Conservation (phyloP, 2,329 filamentous ascomycete genomes). For the Mycogone perniciosa region DNA sequence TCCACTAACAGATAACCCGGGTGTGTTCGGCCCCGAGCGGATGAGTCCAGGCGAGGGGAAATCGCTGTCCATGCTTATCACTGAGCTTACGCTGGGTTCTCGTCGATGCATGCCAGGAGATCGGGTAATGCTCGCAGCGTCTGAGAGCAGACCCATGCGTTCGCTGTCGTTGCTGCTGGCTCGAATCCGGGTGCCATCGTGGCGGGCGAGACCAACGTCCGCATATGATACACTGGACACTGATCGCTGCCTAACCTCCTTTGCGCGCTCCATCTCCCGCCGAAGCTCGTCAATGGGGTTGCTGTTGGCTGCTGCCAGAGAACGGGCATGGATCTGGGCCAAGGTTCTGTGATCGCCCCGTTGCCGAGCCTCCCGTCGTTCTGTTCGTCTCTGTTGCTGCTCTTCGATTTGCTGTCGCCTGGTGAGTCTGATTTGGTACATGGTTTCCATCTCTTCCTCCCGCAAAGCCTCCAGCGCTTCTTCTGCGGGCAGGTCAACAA, state of each 20-base stretch:
- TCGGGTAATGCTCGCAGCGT: conserved; percentile 57
- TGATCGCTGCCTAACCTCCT: conserved; percentile 55
- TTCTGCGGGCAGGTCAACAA: conserved; percentile 74
- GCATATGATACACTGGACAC: conserved; percentile 73
- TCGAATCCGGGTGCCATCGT: conserved; percentile 69
- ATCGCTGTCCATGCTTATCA: conserved; percentile 47
- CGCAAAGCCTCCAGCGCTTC: conserved; percentile 74
- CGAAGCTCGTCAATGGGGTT: conserved; percentile 56
- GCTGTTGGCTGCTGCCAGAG: conserved; percentile 40
- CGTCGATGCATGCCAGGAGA: conserved; percentile 36
- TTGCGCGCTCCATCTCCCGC: conserved; percentile 48
- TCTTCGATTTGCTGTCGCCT: conserved; percentile 70
- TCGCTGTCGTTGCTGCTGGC: conserved; percentile 70
- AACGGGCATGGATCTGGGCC: conserved; percentile 56
- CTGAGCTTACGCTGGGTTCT: conserved; percentile 46
- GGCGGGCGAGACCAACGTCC: conserved; percentile 67
- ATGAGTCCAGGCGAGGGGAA: conserved; percentile 33
- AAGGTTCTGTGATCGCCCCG: conserved; percentile 64
- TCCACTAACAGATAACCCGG: conserved; percentile 25
- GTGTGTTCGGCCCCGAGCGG: conserved; percentile 37
- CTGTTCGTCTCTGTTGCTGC: conserved; percentile 65
- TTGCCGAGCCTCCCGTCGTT: conserved; percentile 64
- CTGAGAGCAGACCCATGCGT: conserved; percentile 62
- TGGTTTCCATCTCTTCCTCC: conserved; percentile 84
- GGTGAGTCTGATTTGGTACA: conserved; percentile 82